Base-by-base conservation (phyloP, 73 alveolate genomes). In the Paramecium sexaurelia region DNA sequence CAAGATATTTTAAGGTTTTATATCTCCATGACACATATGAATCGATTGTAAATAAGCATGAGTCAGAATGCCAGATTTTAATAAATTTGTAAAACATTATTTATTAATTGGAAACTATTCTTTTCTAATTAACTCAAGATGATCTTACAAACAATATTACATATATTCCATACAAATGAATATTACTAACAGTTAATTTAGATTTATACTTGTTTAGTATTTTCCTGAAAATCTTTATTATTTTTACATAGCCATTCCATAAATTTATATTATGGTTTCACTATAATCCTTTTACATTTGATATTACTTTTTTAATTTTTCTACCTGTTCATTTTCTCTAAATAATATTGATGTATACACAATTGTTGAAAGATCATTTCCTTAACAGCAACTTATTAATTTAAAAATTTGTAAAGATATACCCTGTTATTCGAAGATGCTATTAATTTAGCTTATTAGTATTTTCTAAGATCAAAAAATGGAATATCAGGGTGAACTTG, bases 151-250 rank as follows among this genome's bases (percentile, higher is more conserved):
- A n/a, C 57, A 69, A 69, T 69, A 69, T 19, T 32, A 13, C 85
- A 69, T 69, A 69, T 69, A 69, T 69, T 69, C 85, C 85, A 69
- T 69, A 35, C 85, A 69, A 7, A 69, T 69, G 57, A 15, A 69
- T 9, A 69, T 69, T 2, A 19, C 85, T 69, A 33, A 7, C 17
- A 5, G 17, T 61, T 43, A 24, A 33, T 69, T 32, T 13, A 13
- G 6, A 33, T 32, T 5, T 17, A 26, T 69, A 69, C 85, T 29
- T 35, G 24, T 33, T 69, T 27, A 20, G 10, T 10, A 19, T 69
- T 69, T 33, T 33, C 85, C 85, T 35, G 85, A 69, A 19, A 69
- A 33, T 69, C 85, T 69, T 20, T 17, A 8, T 33, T 17, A 32
- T 69, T 32, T 2, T 33, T 19, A 36, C 41, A 26, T 19, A 26